Base-by-base conservation (phyloP, 2,329 filamentous ascomycete species). In the Trichoderma endophyticum region DNA sequence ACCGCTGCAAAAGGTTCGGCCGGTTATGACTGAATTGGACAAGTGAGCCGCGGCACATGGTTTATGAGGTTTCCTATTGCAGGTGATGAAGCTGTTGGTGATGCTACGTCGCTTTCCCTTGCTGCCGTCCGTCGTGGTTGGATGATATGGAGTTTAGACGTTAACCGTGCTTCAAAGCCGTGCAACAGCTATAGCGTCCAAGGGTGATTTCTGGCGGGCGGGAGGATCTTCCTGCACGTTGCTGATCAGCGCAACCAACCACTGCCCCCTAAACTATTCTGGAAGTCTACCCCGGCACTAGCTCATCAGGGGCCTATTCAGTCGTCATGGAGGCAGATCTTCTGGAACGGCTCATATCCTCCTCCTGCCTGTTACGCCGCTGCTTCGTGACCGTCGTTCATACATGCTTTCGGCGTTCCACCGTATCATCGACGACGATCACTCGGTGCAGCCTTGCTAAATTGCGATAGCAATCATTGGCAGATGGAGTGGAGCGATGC, bases 171-270 rank as follows among this genome's bases (percentile, higher is more conserved):
- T 48, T 6, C 21, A 30, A 69, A 32, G 54, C 36, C 60, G 57
- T 60, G 56, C 66, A 54, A 26, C 57, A 62, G 21, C 26, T 21
- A 70, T 70, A 36, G 57, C 36, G 57, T 36, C 57, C 39, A 60
- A 62, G 54, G 56, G 39, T 56, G 28, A 48, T 39, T 64, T 65
- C 60, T 62, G 57, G 66, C 56, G 66, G 66, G 28, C 72, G 68
- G 72, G 72, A 73, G 72, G 68, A 73, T 73, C 72, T 71, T 73
- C 72, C 68, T 73, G 72, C 72, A 73, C 62, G 62, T 62, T 59
- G 72, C 65, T 73, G 72, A 73, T 73, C 69, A 68, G 51, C 68
- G 56, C 69, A 73, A 69, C 72, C 72, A 71, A 67, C 63, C 39
- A 48, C 9, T 65, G 36, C 43, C 62, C 70, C 72, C 68, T 71